phyloP scores from a whole-genome alignment of 495 filamentous ascomycete genomes.

The Apiosordaria backusii region DNA sequence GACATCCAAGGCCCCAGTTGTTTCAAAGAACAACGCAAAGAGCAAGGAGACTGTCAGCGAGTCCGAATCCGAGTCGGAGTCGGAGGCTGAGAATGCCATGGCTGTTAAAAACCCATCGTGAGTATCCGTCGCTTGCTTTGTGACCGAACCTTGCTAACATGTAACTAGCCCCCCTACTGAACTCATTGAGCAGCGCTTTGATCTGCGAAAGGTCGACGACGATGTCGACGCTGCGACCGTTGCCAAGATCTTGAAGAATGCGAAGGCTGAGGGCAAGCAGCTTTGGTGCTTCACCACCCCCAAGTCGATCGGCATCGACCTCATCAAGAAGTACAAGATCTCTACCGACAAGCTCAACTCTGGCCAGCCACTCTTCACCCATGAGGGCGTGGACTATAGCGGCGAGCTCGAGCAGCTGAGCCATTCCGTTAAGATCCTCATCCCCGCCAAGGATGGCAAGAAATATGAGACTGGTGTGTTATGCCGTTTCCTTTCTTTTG shows the following conservation, averaged over 20 bases:
- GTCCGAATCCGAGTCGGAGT: constrained; percentile 29
- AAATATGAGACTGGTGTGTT: constrained; percentile 42
- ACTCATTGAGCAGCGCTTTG: constrained; percentile 29
- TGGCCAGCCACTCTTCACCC: constrained; percentile 37
- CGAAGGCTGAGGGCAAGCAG: constrained; percentile 47
- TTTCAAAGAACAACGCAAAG: constrained; percentile 11
- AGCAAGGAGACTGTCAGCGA: constrained; percentile 25
- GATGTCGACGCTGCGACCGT: constrained; percentile 37
- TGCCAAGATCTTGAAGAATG: constrained; percentile 38
- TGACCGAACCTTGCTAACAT: constrained; percentile 18
- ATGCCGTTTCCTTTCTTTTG: background rate
- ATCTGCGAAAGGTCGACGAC: constrained; percentile 31
- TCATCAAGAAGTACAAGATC: constrained; percentile 45
- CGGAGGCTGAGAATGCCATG: constrained; percentile 28
- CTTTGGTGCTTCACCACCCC: constrained; percentile 52
- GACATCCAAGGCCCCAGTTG: constrained; percentile 7
- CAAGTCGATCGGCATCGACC: constrained; percentile 46
- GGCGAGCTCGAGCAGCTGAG: constrained; percentile 34
- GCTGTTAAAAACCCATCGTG: constrained; percentile 30
- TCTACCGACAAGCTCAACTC: constrained; percentile 36
- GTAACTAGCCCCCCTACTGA: constrained; percentile 16
- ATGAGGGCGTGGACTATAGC: constrained; percentile 42
- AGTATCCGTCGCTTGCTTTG: background rate
- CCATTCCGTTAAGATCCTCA: constrained; percentile 43
- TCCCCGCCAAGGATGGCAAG: constrained; percentile 39